Conservation (phyloP, 257 asterid species). For the Capsicum chinense region DNA sequence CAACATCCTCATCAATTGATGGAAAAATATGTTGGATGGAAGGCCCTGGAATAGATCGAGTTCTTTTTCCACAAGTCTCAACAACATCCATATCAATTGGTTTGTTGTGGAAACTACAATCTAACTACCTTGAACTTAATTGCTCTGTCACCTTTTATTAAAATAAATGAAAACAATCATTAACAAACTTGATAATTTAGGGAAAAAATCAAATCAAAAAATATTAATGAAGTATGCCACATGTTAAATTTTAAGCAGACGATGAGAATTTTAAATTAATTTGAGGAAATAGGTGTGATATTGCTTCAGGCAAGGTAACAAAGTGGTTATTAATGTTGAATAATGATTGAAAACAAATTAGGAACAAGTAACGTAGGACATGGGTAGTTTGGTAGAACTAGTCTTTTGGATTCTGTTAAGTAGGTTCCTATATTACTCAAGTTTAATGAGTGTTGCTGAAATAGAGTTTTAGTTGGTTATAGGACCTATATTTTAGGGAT, state of each 20-base stretch:
- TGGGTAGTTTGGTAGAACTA: too few species aligned
- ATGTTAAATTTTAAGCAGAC: too few species aligned
- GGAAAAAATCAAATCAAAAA: not conserved
- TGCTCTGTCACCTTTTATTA: not conserved
- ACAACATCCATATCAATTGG: not conserved
- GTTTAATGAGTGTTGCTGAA: too few species aligned
- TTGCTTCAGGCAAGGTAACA: too few species aligned
- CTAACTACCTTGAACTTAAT: not conserved
- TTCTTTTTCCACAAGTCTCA: not conserved
- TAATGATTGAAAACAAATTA: too few species aligned
- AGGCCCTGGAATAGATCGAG: not conserved
- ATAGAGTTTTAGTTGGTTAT: too few species aligned
- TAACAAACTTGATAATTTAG: not conserved
- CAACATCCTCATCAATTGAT: conserved; percentile 9
- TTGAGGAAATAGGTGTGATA: not conserved
- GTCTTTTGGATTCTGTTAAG: too few species aligned
- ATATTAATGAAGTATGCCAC: not conserved
- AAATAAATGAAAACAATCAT: not conserved
- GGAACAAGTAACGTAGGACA: too few species aligned
- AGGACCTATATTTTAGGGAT: too few species aligned
- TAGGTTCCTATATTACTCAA: too few species aligned
- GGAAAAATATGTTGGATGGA: not conserved
- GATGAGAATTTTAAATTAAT: too few species aligned
- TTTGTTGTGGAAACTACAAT: not conserved
- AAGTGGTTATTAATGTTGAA: too few species aligned